These are phyloP conservation scores for Polyporus tsugae DNA, from an alignment of 1,284 basidiomycete species.

Conservation along the genomic window DNA sequence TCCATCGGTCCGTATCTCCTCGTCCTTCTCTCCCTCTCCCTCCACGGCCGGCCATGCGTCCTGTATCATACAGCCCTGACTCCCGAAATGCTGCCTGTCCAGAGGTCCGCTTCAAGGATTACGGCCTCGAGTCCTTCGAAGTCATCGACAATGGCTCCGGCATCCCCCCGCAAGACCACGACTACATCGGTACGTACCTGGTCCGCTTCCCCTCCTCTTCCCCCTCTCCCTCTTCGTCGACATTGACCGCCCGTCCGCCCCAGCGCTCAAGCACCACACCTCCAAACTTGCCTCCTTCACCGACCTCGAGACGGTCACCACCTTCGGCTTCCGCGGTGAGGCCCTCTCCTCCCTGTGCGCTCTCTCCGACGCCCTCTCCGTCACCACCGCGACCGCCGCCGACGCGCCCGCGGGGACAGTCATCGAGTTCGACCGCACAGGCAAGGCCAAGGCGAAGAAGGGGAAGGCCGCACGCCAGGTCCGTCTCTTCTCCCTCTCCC, in stretches of 20 bases:
- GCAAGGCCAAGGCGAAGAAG: constrained; percentile 58
- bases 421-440: constrained; percentile 76
- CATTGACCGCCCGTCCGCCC: background rate
- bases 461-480: constrained; percentile 81
- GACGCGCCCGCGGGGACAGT: constrained; percentile 81
- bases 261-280: constrained; percentile 86
- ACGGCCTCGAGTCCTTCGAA: constrained; percentile 88
- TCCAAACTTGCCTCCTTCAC: constrained; percentile 87
- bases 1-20: constrained; percentile 12
- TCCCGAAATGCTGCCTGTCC: background rate
- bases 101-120: constrained; percentile 94
- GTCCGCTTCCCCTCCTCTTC: background rate
- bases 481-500: constrained; percentile 31
- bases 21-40: background rate
- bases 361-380: constrained; percentile 73
- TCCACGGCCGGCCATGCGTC: background rate
- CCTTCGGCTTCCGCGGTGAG: constrained; percentile 97
- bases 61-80: background rate
- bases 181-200: constrained; percentile 70
- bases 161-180: constrained; percentile 81
- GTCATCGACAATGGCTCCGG: constrained; percentile 95
- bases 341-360: constrained; percentile 95
- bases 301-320: constrained; percentile 79
- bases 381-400: constrained; percentile 78
- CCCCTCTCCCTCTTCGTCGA: background rate